These are phyloP conservation scores for Gynandropsis gynandra DNA, from an alignment of 345 rosid genomes.

Conservation along the genomic window DNA sequence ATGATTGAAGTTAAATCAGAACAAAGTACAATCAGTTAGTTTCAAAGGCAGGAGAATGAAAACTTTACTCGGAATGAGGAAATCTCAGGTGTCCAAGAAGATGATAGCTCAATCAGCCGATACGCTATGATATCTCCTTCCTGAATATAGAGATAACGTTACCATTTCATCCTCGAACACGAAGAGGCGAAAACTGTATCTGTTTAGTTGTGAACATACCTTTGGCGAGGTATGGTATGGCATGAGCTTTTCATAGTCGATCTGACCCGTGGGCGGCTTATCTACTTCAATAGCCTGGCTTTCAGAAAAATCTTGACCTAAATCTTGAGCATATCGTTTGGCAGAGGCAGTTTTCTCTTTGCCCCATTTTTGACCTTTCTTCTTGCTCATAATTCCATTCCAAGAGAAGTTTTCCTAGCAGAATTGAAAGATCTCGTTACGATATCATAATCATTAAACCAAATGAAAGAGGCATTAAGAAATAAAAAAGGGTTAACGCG, in stretches of 20 bases:
- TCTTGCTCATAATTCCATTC: conserved; percentile 87
- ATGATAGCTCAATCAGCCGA: conserved; percentile 74
- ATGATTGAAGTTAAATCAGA: conserved; percentile 1
- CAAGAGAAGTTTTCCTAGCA: conserved; percentile 55
- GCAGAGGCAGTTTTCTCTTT: conserved; percentile 44
- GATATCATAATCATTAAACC: conserved; percentile 10
- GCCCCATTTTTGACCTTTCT: conserved; percentile 94
- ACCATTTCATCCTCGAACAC: background rate
- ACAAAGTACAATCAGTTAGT: background rate
- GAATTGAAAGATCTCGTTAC: background rate
- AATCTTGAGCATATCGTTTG: conserved; percentile 39
- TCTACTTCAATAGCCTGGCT: conserved; percentile 32
- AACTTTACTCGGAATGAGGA: conserved; percentile 60
- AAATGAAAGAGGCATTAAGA: background rate
- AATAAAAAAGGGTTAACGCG: conserved; percentile 21
- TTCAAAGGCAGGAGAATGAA: conserved; percentile 8
- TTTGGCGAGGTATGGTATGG: conserved; percentile 55
- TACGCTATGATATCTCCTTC: conserved; percentile 86
- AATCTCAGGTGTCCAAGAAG: conserved; percentile 88
- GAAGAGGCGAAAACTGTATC: too few species aligned
- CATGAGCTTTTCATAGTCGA: conserved; percentile 55
- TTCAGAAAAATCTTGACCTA: conserved; percentile 34
- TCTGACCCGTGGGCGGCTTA: conserved; percentile 18
- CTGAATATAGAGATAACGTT: conserved; percentile 35
- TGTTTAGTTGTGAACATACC: conserved; percentile 25